phyloP scores from a whole-genome alignment of 139 green algal genomes.

The Tetraselmis striata region DNA sequence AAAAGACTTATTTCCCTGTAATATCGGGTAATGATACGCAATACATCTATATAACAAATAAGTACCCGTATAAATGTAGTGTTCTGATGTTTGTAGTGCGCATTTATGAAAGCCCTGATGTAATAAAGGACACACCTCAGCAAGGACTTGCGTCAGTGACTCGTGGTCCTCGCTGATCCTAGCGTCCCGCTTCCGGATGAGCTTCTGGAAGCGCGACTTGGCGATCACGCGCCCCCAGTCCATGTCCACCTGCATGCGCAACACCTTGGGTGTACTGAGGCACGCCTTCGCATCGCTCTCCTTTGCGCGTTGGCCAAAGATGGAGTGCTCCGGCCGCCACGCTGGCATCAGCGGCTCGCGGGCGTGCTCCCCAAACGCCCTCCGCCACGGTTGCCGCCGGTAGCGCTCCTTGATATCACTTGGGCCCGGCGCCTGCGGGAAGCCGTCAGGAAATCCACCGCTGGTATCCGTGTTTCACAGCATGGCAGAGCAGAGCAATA shows the following conservation, averaged over 20 bases:
- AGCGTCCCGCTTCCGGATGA: background rate
- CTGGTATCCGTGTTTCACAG: no score
- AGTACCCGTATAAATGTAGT: no score
- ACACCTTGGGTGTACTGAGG: background rate
- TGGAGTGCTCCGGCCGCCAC: background rate
- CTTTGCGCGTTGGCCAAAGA: background rate
- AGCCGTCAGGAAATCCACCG: no score
- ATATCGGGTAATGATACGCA: no score
- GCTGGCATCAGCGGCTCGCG: no score
- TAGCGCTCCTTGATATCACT: background rate
- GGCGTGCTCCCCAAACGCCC: background rate
- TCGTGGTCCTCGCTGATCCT: background rate
- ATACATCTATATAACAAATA: no score
- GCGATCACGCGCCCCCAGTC: background rate
- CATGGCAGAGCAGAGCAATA: no score
- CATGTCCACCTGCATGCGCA: background rate
- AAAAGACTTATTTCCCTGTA: no score
- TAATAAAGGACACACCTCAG: no score
- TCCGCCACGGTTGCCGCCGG: background rate
- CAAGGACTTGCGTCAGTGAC: background rate
- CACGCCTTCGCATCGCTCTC: background rate
- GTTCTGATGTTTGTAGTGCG: no score
- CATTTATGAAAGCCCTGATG: no score
- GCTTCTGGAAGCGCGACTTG: background rate
- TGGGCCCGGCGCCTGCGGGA: background rate